Evolutionary conservation across 306 rosid genomes (phyloP).

Genomic region (Quercus aquifolioides): DNA sequence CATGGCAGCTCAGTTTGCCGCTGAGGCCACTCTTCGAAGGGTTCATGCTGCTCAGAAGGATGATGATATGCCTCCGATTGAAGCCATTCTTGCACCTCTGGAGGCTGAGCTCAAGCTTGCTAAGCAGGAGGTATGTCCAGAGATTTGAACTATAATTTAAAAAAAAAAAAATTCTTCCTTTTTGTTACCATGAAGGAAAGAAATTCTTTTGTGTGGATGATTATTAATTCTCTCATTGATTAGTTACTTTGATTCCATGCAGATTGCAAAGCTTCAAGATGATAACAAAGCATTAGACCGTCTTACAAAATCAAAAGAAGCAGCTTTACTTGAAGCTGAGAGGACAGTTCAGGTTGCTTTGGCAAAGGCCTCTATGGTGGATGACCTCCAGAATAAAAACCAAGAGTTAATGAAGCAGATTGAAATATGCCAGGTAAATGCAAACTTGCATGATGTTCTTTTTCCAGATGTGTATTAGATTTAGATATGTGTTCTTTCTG

Average conservation of each 20-base stretch:
- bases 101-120: slow-evolving; percentile 99
- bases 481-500: slow-evolving; percentile 4
- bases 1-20: slow-evolving; percentile 99
- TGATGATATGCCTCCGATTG: slow-evolving; percentile 99
- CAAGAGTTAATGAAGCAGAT: slow-evolving; percentile 97
- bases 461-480: neutral
- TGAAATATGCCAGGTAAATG: slow-evolving; percentile 94
- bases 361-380: slow-evolving; percentile 99
- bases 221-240: slow-evolving; percentile 15
- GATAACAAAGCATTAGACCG: slow-evolving; percentile 97
- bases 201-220: neutral
- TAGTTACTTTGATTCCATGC: slow-evolving; percentile 28
- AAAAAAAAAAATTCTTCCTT: too few species aligned
- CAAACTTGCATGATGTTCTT: neutral
- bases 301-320: slow-evolving; percentile 98
- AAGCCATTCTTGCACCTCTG: slow-evolving; percentile 97
- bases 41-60: slow-evolving; percentile 99
- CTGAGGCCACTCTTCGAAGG: slow-evolving; percentile 98
- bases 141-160: neutral
- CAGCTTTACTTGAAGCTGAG: slow-evolving; percentile 95
- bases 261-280: slow-evolving; percentile 99
- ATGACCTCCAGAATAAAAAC: slow-evolving; percentile 97
- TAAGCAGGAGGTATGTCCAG: slow-evolving; percentile 73
- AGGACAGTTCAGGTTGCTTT: slow-evolving; percentile 94
- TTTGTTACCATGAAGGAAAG: neutral